Evolutionary conservation across 176 grass and related monocot genomes (phyloP).

Genomic region (Oryza glumipatula): DNA sequence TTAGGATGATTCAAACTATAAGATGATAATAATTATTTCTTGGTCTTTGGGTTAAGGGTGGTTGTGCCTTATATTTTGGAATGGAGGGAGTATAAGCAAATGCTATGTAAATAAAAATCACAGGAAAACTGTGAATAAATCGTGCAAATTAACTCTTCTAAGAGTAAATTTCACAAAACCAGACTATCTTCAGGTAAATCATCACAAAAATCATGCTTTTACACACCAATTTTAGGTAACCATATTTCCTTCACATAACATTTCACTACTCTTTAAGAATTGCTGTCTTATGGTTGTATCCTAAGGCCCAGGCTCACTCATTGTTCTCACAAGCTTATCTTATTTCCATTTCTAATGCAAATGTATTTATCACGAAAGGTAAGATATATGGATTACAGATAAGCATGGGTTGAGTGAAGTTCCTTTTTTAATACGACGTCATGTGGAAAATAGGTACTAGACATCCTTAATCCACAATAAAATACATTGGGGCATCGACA

Average conservation of each 20-base stretch:
- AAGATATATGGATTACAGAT: background rate
- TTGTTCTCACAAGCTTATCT: background rate
- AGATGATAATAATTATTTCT: no score
- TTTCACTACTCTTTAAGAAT: background rate
- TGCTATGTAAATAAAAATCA: background rate
- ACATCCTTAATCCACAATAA: background rate
- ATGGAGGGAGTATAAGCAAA: background rate
- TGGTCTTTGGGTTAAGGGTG: no score
- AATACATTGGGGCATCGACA: background rate
- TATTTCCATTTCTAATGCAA: background rate
- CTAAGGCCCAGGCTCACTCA: background rate
- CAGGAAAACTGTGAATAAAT: background rate
- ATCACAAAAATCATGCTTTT: background rate
- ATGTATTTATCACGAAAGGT: background rate
- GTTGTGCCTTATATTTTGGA: no score
- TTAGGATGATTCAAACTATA: no score
- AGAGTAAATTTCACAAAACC: background rate
- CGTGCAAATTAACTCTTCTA: constrained; percentile 13
- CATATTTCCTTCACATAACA: background rate
- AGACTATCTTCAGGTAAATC: background rate
- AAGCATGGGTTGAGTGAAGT: background rate
- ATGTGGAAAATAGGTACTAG: background rate
- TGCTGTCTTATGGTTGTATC: no score
- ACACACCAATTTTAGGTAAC: background rate
- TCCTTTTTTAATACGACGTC: background rate